Conservation (phyloP, 2,329 filamentous ascomycete species). For the Colletotrichum filicis region DNA sequence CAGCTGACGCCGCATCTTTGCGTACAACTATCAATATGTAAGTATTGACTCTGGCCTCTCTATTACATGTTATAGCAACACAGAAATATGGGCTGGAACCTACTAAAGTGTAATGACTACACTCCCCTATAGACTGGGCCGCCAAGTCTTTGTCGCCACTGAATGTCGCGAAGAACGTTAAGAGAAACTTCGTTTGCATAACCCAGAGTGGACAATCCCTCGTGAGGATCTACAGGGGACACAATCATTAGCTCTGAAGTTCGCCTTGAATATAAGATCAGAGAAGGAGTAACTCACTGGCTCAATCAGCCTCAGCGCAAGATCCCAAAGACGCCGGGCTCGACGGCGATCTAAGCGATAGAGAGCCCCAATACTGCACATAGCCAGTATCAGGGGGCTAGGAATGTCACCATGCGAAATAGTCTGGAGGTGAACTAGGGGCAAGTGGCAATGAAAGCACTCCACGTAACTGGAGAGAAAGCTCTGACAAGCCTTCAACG, state of each 20-base stretch:
- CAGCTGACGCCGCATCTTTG: not conserved
- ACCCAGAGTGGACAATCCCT: not conserved
- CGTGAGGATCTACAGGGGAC: not conserved
- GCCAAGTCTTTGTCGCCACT: not conserved
- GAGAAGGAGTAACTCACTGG: not conserved
- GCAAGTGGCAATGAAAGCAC: not conserved
- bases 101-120: not conserved
- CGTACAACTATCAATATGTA: not conserved
- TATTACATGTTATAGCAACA: not conserved
- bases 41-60: not conserved
- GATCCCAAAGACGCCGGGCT: not conserved
- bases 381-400: not conserved
- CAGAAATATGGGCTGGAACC: not conserved
- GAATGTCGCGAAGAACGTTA: not conserved
- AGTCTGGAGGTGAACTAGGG: not conserved
- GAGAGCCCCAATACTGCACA: constrained; percentile 1
- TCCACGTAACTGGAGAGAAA: not conserved
- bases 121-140: not conserved
- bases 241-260: not conserved
- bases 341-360: not conserved
- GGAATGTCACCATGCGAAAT: not conserved
- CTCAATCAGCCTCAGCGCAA: not conserved
- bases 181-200: not conserved
- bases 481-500: not conserved
- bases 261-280: not conserved